Evolutionary conservation across 1,284 basidiomycete species (phyloP).

Genomic region (Rhodotorula mucilaginosa): DNA sequence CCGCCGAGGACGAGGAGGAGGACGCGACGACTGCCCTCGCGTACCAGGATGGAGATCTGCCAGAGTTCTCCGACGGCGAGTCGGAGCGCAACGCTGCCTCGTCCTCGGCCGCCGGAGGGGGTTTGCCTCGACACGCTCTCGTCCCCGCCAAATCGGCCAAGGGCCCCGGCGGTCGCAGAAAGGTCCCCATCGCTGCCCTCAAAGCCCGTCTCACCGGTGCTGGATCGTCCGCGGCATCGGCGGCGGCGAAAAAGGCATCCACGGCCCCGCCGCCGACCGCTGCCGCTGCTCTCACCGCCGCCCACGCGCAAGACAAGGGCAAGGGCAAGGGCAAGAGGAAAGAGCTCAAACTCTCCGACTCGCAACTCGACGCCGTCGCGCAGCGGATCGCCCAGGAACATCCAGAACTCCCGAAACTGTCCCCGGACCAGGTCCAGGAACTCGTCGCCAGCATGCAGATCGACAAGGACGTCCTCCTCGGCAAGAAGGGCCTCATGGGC

Average conservation of each 20-base stretch:
- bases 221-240: slow-evolving; percentile 1
- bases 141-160: slow-evolving; percentile 16
- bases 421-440: slow-evolving; percentile 18
- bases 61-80: slow-evolving; percentile 36
- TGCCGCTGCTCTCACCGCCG: neutral
- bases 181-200: slow-evolving; percentile 22
- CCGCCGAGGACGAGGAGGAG: neutral
- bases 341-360: slow-evolving; percentile 23
- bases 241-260: slow-evolving; percentile 9
- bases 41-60: slow-evolving; percentile 32
- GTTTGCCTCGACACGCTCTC: neutral
- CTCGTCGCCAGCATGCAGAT: slow-evolving; percentile 29
- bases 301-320: neutral
- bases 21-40: neutral
- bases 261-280: neutral
- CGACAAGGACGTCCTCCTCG: slow-evolving; percentile 30
- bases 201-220: slow-evolving; percentile 15
- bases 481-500: slow-evolving; percentile 37
- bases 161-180: slow-evolving; percentile 19
- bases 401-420: slow-evolving; percentile 22
- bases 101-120: neutral
- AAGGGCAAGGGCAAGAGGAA: slow-evolving; percentile 30
- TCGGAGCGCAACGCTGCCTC: neutral
- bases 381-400: slow-evolving; percentile 19
- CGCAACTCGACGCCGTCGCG: slow-evolving; percentile 32